Base-by-base conservation (phyloP, 371 early-diverging fungal genomes). In the Mortierella sp. region DNA sequence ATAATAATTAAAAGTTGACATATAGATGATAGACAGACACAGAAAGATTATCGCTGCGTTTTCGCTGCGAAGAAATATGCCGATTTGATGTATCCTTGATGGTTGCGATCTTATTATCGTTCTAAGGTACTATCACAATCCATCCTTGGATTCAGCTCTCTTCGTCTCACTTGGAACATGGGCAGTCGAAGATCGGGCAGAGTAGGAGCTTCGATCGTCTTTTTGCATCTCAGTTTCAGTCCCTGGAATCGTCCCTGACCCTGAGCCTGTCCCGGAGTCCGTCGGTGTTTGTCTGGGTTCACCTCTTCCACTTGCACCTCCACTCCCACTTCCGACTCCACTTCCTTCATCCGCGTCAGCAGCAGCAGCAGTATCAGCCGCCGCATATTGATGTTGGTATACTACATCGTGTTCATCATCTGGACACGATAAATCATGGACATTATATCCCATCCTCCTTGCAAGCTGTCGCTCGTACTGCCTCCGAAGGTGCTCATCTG, bases 381-480 rank as follows among this genome's bases (percentile, higher is more conserved):
- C 32, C 12, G 2, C 34, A 30, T 32, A 24, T 1, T 44, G 56
- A 1, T 31, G 44, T 24, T 56, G 56, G 5, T 56, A 46, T 24
- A 2, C 1, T n/a, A 17, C 43, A 2, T 52, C 34, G 34, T 34
- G 34, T 23, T 26, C 55, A 24, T 8, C 42, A 14, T 28, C 54
- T 21, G 50, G 43, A 44, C 50, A 43, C 19, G 34, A 26, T 11
- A 31, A 6, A 41, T 37, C 43, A 26, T 42, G 41, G 17, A 15
- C 6, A 2, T 19, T 34, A 12, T 32, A 17, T 31, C 44, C 53
- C 21, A 52, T 42, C 46, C 76, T 48, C 37, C 69, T 31, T 34
- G 69, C 64, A 9, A 64, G 21, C 54, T 60, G 69, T 0, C 69
- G 64, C n/a, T 75, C 76, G 44, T 57, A 65, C 24, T 70, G 78